A percentile compares a stretch with the other conserved stretches of the same genome.
These are phyloP conservation scores for Parasitella parasitica DNA, from an alignment of 371 early-diverging fungal species.

Conservation along the genomic window DNA sequence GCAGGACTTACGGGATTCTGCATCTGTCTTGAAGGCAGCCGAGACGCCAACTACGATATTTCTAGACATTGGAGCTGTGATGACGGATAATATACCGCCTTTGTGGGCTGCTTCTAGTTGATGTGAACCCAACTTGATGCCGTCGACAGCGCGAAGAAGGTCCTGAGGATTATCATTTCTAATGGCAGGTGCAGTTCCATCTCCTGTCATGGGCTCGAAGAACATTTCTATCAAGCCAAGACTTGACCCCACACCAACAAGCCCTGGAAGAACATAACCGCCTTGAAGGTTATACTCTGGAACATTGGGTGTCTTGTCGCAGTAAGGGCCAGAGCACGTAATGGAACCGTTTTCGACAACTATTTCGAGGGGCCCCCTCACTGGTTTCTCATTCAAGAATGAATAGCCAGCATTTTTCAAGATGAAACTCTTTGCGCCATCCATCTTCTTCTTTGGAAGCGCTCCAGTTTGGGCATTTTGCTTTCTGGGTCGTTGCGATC, in stretches of 20 bases:
- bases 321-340: constrained; percentile 44
- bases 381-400: constrained; percentile 15
- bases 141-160: constrained; percentile 52
- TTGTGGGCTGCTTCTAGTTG: constrained; percentile 58
- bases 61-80: constrained; percentile 45
- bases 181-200: constrained; percentile 33
- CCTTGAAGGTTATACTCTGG: constrained; percentile 35
- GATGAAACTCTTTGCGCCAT: constrained; percentile 20
- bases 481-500: background rate
- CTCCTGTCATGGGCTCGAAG: constrained; percentile 49
- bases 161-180: constrained; percentile 20
- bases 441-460: background rate
- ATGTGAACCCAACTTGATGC: constrained; percentile 52
- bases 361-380: constrained; percentile 28
- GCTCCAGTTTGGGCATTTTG: background rate
- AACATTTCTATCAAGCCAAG: constrained; percentile 58
- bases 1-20: constrained; percentile 36
- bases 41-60: constrained; percentile 49
- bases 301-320: constrained; percentile 6
- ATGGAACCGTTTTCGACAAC: constrained; percentile 49
- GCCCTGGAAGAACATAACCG: constrained; percentile 40
- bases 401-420: constrained; percentile 43
- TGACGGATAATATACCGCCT: constrained; percentile 53
- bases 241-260: constrained; percentile 49
- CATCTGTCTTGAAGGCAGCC: constrained; percentile 53